phyloP scores from a whole-genome alignment of 2,329 filamentous ascomycete genomes.

The Lachnellula hyalina region DNA sequence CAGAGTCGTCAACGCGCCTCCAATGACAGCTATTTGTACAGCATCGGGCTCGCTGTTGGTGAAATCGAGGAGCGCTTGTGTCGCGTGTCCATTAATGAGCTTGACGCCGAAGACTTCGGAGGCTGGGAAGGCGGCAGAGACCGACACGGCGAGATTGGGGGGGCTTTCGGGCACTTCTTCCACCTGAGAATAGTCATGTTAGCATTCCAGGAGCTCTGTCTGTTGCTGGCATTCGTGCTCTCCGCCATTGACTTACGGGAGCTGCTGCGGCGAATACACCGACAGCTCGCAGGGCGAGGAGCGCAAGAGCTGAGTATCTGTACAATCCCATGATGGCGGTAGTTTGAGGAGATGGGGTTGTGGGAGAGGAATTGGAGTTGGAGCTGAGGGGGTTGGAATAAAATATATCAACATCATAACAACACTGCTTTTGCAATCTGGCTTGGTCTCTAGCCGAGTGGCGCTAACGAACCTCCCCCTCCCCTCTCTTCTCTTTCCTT shows the following conservation, averaged over 20 bases:
- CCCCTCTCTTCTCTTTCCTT: too few relatives aligned
- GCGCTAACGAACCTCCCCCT: too few relatives aligned
- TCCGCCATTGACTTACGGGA: slow-evolving; percentile 42
- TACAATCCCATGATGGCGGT: slow-evolving; percentile 62
- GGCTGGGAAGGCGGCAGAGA: slow-evolving; percentile 59
- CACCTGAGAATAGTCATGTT: slow-evolving; percentile 14
- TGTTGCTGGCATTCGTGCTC: slow-evolving; percentile 6
- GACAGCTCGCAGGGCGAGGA: slow-evolving; percentile 65
- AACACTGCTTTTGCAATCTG: not conserved
- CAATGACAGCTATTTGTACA: slow-evolving; percentile 70
- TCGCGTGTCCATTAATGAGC: slow-evolving; percentile 87
- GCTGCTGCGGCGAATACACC: slow-evolving; percentile 56
- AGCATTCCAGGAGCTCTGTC: slow-evolving; percentile 3
- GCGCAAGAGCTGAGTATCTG: slow-evolving; percentile 64
- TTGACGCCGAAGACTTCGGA: slow-evolving; percentile 83
- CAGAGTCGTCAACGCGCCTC: slow-evolving; percentile 63
- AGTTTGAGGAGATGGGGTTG: not conserved
- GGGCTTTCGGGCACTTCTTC: slow-evolving; percentile 24
- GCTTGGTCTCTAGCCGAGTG: not conserved
- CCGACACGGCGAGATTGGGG: slow-evolving; percentile 57
- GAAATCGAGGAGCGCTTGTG: slow-evolving; percentile 75
- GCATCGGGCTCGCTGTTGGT: slow-evolving; percentile 76
- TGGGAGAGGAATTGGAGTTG: not conserved
- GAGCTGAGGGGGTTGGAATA: not conserved
- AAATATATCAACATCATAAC: not conserved